Evolutionary conservation across 2,329 filamentous ascomycete genomes (phyloP).

Genomic region (Diaporthe citriasiana): DNA sequence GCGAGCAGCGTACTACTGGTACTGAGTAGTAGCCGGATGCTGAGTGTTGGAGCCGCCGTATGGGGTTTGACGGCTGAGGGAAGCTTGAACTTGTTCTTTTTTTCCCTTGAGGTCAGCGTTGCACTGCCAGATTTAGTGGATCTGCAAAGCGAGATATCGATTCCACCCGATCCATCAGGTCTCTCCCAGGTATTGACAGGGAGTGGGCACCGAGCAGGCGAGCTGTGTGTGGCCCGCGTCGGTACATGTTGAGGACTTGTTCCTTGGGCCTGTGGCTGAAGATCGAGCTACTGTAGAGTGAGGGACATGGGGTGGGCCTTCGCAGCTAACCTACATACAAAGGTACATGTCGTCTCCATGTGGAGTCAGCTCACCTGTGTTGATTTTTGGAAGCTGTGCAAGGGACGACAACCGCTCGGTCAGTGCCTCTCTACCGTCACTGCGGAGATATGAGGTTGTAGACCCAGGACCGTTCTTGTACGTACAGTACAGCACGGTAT

Average conservation of each 20-base stretch:
- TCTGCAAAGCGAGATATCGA: constrained; percentile 33
- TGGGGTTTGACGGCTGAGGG: constrained; percentile 25
- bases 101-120: constrained; percentile 2
- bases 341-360: constrained; percentile 10
- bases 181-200: background rate
- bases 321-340: background rate
- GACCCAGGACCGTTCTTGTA: background rate
- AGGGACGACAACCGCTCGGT: background rate
- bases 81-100: constrained; percentile 12
- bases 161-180: constrained; percentile 19
- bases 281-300: constrained; percentile 20
- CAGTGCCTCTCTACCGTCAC: background rate
- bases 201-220: background rate
- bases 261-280: constrained; percentile 17
- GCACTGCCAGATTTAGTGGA: constrained; percentile 29
- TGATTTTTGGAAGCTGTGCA: background rate
- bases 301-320: constrained; percentile 3
- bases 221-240: background rate
- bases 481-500: background rate
- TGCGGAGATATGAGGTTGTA: constrained; percentile 17
- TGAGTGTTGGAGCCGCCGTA: constrained; percentile 23
- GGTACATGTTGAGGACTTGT: background rate
- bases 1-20: background rate
- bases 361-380: constrained; percentile 31
- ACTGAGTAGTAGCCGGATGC: constrained; percentile 24